Evolutionary conservation across 2,329 filamentous ascomycete species (phyloP).

Genomic region (Colletotrichum australisinense): DNA sequence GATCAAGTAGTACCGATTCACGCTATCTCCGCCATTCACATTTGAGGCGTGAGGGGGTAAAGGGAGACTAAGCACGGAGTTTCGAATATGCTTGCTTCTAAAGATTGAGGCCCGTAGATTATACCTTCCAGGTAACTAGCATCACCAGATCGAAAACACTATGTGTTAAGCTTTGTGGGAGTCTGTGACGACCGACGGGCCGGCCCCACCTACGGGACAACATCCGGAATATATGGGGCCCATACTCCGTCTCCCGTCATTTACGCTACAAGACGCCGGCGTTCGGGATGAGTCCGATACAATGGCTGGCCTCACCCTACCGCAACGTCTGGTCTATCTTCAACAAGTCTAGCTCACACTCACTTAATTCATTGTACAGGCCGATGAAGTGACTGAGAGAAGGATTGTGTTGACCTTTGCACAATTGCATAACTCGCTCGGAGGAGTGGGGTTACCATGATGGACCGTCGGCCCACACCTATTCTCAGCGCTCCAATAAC

Average conservation of each 20-base stretch:
- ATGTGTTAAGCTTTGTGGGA: too few relatives aligned
- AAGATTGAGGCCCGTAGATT: too few relatives aligned
- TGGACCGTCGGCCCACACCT: not conserved
- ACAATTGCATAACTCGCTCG: not conserved
- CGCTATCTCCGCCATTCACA: too few relatives aligned
- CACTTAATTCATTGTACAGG: not conserved
- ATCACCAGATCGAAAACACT: too few relatives aligned
- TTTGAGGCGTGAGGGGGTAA: too few relatives aligned
- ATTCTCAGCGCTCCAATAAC: slow-evolving; percentile 4
- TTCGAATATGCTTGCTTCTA: too few relatives aligned
- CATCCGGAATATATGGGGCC: not conserved
- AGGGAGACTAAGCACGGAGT: too few relatives aligned
- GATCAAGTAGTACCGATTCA: too few relatives aligned
- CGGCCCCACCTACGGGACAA: not conserved
- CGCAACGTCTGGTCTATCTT: not conserved
- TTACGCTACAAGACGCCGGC: too few relatives aligned
- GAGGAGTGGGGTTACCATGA: not conserved
- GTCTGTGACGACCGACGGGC: too few relatives aligned
- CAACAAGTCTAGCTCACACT: not conserved
- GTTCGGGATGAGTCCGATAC: too few relatives aligned
- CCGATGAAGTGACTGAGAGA: not conserved
- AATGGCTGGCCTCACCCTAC: not conserved
- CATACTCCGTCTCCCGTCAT: not conserved
- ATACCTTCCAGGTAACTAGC: too few relatives aligned
- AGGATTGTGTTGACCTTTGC: not conserved